Percentiles rank a stretch among this genome's conserved stretches.
phyloP scores from a whole-genome alignment of 2,329 filamentous ascomycete genomes.

The Fusarium camptoceras region DNA sequence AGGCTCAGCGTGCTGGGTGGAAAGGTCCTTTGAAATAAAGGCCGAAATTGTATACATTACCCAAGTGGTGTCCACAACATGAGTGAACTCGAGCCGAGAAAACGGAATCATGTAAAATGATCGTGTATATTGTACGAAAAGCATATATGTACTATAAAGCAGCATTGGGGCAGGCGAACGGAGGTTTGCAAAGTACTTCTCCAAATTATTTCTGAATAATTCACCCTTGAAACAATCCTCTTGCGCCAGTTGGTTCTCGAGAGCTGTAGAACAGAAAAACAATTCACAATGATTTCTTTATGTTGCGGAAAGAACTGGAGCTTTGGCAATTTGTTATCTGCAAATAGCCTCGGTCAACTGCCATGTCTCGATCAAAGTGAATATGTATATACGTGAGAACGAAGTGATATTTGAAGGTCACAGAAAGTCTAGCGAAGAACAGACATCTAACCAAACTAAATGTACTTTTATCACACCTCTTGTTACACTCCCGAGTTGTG shows the following conservation, averaged over 20 bases:
- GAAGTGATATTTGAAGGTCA: neutral
- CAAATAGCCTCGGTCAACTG: neutral
- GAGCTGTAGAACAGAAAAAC: neutral
- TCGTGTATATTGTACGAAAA: slow-evolving; percentile 46
- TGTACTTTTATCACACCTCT: neutral
- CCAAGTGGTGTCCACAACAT: neutral
- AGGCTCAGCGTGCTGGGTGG: slow-evolving; percentile 51
- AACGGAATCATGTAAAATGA: slow-evolving; percentile 40
- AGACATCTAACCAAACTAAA: neutral
- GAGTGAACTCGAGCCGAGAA: slow-evolving; percentile 4
- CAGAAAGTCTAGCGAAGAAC: neutral
- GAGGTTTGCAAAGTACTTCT: slow-evolving; percentile 38
- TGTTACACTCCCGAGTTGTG: neutral
- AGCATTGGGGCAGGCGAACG: slow-evolving; percentile 43
- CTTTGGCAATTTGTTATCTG: neutral
- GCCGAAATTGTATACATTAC: neutral
- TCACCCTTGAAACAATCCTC: neutral
- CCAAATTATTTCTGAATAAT: slow-evolving; percentile 34
- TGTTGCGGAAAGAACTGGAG: neutral
- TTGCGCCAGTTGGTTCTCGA: neutral
- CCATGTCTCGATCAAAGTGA: neutral
- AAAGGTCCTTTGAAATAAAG: slow-evolving; percentile 38
- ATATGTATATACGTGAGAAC: neutral
- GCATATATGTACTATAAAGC: slow-evolving; percentile 46
- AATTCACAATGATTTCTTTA: neutral